Evolutionary conservation across 108 stramenopile genomes (phyloP), one percentile per base, ranked within the genome.

Genomic region (Nitzschia inconspicua): DNA sequence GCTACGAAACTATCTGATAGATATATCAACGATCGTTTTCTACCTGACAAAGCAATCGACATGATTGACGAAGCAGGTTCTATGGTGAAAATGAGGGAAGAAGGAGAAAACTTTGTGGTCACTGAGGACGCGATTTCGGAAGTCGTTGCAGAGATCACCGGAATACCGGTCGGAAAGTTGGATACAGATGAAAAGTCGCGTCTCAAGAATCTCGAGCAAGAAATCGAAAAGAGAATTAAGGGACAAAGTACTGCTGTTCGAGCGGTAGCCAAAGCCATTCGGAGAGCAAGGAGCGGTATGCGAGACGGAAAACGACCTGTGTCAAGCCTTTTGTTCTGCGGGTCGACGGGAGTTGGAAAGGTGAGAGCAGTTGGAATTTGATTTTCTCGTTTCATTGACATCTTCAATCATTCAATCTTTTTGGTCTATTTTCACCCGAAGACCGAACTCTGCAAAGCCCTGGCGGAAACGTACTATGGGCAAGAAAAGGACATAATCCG

Each of bases 11-110:
- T 88, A 3, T 66, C 79, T 26, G 75, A 84, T 65, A 68, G 86
- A 40, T 91, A 86, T 57, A 70, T 91, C 42, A 68, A 44, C 22
- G 89, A 91, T 67, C 68, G 89, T 18, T 86, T 73, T 61, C 47
- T 91, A 6, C 89, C 89, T 9, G 60, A 62, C 40, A 68, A 68
- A 30, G 67, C 67, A 0, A 96, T 98, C 57, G 97, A 98, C 51
- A 62, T 98, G 35, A 71, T 98, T 27, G 97, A 98, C 58, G 97
- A 98, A 72, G 95, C 96, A 14, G 94, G 94, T 18, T 96, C 97
- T 10, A 91, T 92, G 85, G 65, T 98, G 14, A 94, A 84, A 48
- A 70, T 83, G 54, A 56, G 39, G 26, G 77, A 82, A 60, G 66
- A 68, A 46, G 89, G 85, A 16, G 75, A 80, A 23, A 41, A 67